Conservation (phyloP, 768 basidiomycete species). For the Cyathus striatus region DNA sequence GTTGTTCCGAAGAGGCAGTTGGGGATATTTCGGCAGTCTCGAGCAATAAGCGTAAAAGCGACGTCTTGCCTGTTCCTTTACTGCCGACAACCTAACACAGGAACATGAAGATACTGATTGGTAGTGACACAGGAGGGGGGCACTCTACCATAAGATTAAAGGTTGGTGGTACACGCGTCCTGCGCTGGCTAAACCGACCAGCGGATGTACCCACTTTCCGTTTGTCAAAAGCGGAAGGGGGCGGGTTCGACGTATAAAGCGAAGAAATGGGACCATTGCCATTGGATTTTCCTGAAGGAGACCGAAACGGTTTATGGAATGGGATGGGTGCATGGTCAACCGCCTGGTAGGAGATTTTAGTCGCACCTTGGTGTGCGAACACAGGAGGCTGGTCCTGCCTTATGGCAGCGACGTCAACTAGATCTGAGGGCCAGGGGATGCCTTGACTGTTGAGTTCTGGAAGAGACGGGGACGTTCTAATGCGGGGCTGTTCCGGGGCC, state of each 20-base stretch:
- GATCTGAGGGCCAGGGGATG: constrained; percentile 81
- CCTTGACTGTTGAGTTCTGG: constrained; percentile 72
- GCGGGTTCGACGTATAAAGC: constrained; percentile 61
- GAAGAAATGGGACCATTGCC: constrained; percentile 57
- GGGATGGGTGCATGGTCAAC: constrained; percentile 51
- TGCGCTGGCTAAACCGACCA: constrained; percentile 57
- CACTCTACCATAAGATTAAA: constrained; percentile 87
- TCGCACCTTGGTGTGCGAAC: constrained; percentile 56
- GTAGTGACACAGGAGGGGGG: constrained; percentile 2
- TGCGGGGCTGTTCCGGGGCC: constrained; percentile 36
- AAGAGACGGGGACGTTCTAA: constrained; percentile 76
- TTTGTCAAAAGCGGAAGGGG: constrained; percentile 61
- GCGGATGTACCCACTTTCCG: constrained; percentile 37
- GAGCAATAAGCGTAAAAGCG: constrained; percentile 71
- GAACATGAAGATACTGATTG: constrained; percentile 4
- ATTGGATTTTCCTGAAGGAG: constrained; percentile 37
- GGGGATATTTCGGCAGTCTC: constrained; percentile 84
- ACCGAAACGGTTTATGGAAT: constrained; percentile 82
- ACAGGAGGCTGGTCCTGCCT: constrained; percentile 38
- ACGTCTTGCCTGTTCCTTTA: constrained; percentile 82
- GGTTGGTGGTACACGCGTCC: constrained; percentile 62
- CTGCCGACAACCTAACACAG: constrained; percentile 65
- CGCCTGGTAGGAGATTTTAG: constrained; percentile 60
- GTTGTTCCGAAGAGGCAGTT: constrained; percentile 70
- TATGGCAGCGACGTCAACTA: constrained; percentile 69